Percentiles rank a stretch among this genome's conserved stretches.
Evolutionary conservation across 2,329 filamentous ascomycete genomes (phyloP).

Genomic region (Cladophialophora bantiana): DNA sequence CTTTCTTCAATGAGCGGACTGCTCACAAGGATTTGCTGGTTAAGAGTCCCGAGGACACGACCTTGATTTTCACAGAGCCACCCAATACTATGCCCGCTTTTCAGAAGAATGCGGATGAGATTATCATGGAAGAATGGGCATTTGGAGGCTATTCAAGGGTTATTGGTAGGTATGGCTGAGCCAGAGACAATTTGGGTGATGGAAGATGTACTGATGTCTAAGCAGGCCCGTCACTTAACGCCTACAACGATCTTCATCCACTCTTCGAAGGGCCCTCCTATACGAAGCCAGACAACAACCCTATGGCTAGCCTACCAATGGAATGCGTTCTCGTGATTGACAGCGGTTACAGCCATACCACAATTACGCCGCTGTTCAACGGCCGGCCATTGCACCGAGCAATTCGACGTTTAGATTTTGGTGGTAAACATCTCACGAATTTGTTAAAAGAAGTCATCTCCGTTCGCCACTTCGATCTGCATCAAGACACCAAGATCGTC

Average conservation of each 20-base stretch:
- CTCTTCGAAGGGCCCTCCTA: constrained; percentile 67
- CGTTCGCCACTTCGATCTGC: constrained; percentile 91
- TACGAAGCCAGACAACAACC: constrained; percentile 50
- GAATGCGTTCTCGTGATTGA: constrained; percentile 90
- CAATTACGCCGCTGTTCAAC: constrained; percentile 81
- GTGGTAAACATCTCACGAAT: constrained; percentile 92
- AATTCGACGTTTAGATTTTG: constrained; percentile 84
- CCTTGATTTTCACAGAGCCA: constrained; percentile 83
- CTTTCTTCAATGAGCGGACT: constrained; percentile 77
- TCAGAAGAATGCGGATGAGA: constrained; percentile 91
- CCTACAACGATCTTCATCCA: constrained; percentile 78
- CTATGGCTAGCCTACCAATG: constrained; percentile 59
- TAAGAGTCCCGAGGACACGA: constrained; percentile 76
- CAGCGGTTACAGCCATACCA: constrained; percentile 91
- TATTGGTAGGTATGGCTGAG: constrained; percentile 62
- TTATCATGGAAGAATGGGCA: constrained; percentile 96
- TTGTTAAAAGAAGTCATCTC: constrained; percentile 89
- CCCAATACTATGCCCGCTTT: constrained; percentile 81
- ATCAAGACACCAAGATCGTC: constrained; percentile 90
- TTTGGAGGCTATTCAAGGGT: constrained; percentile 85
- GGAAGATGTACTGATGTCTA: constrained; percentile 15
- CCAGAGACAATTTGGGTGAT: not conserved
- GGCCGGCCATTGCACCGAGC: constrained; percentile 81
- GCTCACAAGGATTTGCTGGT: constrained; percentile 57
- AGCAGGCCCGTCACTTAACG: constrained; percentile 75